phyloP scores from a whole-genome alignment of 345 rosid genomes.

The Euphorbia tirucalli region DNA sequence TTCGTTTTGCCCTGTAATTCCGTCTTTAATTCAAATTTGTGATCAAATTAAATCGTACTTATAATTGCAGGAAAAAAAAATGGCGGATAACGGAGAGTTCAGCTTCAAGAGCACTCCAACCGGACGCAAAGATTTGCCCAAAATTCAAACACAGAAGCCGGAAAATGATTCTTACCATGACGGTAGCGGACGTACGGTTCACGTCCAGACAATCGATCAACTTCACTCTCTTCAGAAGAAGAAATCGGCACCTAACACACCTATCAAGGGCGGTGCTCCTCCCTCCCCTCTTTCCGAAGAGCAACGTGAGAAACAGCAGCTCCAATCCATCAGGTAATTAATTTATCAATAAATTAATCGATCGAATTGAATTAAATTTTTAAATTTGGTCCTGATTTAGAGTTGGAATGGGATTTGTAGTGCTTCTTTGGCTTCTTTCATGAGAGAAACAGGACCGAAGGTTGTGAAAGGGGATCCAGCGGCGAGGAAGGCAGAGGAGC shows the following conservation, averaged over 20 bases:
- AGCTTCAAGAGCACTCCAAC: conserved; percentile 18
- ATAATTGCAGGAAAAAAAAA: not conserved
- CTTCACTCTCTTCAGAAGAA: conserved; percentile 48
- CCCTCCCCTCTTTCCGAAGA: conserved; percentile 33
- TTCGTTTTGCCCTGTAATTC: not conserved
- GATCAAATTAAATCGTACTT: not conserved
- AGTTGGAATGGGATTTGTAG: conserved; percentile 27
- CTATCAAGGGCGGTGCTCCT: conserved; percentile 22
- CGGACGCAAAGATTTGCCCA: conserved; percentile 21
- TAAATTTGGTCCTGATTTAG: not conserved
- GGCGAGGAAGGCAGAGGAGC: conserved; percentile 53
- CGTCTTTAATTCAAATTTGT: not conserved
- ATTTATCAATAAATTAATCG: not conserved
- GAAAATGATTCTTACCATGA: conserved; percentile 26
- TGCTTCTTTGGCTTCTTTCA: conserved; percentile 92
- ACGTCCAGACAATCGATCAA: conserved; percentile 39
- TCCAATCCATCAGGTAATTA: conserved; percentile 36
- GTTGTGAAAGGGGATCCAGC: conserved; percentile 89
- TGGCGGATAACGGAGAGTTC: conserved; percentile 31
- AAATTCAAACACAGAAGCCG: conserved; percentile 18
- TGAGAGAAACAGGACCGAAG: conserved; percentile 90
- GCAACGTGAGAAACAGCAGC: conserved; percentile 39
- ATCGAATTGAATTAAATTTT: not conserved
- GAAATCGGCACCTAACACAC: conserved; percentile 36
- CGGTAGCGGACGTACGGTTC: conserved; percentile 31